A percentile compares a stretch with the other conserved stretches of the same genome.
These are phyloP conservation scores for Trichophyton equinum DNA, from an alignment of 2,329 filamentous ascomycete species.

Conservation along the genomic window DNA sequence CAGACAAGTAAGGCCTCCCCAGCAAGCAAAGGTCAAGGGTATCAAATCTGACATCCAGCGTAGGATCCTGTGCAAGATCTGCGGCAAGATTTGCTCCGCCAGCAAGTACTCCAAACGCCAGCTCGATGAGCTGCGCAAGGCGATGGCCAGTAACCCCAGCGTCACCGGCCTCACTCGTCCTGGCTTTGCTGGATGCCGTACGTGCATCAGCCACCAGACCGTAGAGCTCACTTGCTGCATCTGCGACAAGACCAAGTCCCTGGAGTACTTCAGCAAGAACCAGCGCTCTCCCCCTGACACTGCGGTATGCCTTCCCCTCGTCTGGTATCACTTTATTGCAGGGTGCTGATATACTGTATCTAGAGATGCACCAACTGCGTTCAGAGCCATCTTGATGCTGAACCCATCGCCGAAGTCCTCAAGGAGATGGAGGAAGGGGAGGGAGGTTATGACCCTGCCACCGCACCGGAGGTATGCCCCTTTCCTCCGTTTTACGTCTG, in stretches of 20 bases:
- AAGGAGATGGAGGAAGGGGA: slow-evolving; percentile 11
- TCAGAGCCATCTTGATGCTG: slow-evolving; percentile 23
- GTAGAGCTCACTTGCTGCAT: slow-evolving; percentile 38
- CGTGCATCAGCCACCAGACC: slow-evolving; percentile 33
- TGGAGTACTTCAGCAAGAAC: slow-evolving; percentile 39
- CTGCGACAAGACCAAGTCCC: slow-evolving; percentile 36
- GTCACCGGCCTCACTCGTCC: slow-evolving; percentile 12
- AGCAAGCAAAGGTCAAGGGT: not conserved
- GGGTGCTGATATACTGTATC: slow-evolving; percentile 6
- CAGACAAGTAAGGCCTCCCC: not conserved
- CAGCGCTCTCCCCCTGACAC: slow-evolving; percentile 36
- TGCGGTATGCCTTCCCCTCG: slow-evolving; percentile 28
- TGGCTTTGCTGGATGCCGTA: slow-evolving; percentile 29
- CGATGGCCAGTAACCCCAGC: slow-evolving; percentile 13
- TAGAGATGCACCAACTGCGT: slow-evolving; percentile 34
- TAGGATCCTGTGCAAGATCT: slow-evolving; percentile 38
- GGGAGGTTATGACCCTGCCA: not conserved
- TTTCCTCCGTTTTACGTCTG: not conserved
- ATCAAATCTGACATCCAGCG: not conserved
- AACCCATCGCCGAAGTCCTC: slow-evolving; percentile 23
- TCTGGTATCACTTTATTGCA: not conserved
- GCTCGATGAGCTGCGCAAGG: slow-evolving; percentile 25
- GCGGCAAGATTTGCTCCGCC: slow-evolving; percentile 29
- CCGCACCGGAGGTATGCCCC: slow-evolving; percentile 1
- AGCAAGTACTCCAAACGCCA: slow-evolving; percentile 38